Base-by-base conservation (phyloP, 1,139 yeast genomes). In the Pneumocystis oryctolagi region DNA sequence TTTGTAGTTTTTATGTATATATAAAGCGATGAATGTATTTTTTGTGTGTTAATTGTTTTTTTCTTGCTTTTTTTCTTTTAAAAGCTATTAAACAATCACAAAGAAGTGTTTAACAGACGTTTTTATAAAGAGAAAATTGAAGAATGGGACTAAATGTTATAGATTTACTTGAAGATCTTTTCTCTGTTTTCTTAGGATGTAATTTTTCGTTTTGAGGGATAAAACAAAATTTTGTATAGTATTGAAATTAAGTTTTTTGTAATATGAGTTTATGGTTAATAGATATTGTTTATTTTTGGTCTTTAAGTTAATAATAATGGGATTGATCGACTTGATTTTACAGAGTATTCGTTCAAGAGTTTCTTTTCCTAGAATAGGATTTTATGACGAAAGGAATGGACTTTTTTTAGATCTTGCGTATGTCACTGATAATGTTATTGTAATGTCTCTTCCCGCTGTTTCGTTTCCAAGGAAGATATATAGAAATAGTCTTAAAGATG, bases 361-460 rank as follows among this genome's bases (percentile, higher is more conserved):
- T 12, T 47, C 55, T 9, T 47, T 47, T 47, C 55, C 55, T 47
- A 47, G 55, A 12, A 47, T 30, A 35, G 32, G 62, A n/a, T 60
- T 60, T 14, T 58, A 64, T 28, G 60, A 62, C 34, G 47, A 53
- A 37, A 60, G 34, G 18, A 60, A 60, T 34, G 59, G 59, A 9
- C 61, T 62, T 25, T 66, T 67, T 47, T 73, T 84, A 25, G 95
- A 88, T 69, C 73, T 88, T 61, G 79, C 90, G 0, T 84, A 84
- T 68, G 77, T 89, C 39, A 79, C 84, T 0, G 79, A 82, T 0
- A 78, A 78, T 62, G 65, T 88, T 12, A 79, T 86, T 30, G 94
- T 86, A 1, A 80, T 88, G 63, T 83, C 96, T 0, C 86, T 85
- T 69, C 96, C 96, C 0, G 82, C 84, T 0, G 75, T 75, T 60